phyloP scores from a whole-genome alignment of 2,329 filamentous ascomycete genomes.

The Hyphodiscus sp. region DNA sequence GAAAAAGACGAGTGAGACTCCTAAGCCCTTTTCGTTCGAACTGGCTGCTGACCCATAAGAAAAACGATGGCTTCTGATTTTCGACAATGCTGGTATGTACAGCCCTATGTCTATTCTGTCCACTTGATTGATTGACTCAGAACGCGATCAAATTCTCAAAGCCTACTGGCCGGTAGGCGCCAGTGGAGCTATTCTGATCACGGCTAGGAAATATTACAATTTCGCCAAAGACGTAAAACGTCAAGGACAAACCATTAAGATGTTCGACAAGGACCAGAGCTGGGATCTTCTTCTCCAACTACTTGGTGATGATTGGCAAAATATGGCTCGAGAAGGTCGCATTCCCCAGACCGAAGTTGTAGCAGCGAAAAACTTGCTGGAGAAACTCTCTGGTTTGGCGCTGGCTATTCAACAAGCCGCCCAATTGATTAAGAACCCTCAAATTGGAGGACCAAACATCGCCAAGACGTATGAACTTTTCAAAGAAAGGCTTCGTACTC shows the following conservation, averaged over 20 bases:
- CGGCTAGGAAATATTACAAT: conserved; percentile 4
- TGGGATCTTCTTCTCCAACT: conserved; percentile 4
- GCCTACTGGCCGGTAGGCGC: conserved; percentile 5
- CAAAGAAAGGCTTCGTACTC: conserved; percentile 1
- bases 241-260: conserved; percentile 1
- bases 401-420: conserved; percentile 7
- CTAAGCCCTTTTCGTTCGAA: neutral
- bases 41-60: neutral
- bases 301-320: conserved; percentile 4
- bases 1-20: conserved; percentile 2
- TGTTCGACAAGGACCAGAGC: neutral
- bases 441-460: conserved; percentile 5
- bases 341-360: neutral
- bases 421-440: conserved; percentile 1
- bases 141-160: neutral
- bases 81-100: conserved; percentile 4
- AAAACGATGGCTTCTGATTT: conserved; percentile 5
- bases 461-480: conserved; percentile 5
- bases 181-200: conserved; percentile 5
- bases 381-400: neutral
- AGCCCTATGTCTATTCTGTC: neutral
- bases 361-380: conserved; percentile 1
- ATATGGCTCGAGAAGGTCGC: neutral
- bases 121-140: neutral
- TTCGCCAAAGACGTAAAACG: conserved; percentile 1